A percentile compares a stretch with the other conserved stretches of the same genome.
These are phyloP conservation scores for Helicocarpus griseus DNA, from an alignment of 2,329 filamentous ascomycete genomes.

Conservation along the genomic window DNA sequence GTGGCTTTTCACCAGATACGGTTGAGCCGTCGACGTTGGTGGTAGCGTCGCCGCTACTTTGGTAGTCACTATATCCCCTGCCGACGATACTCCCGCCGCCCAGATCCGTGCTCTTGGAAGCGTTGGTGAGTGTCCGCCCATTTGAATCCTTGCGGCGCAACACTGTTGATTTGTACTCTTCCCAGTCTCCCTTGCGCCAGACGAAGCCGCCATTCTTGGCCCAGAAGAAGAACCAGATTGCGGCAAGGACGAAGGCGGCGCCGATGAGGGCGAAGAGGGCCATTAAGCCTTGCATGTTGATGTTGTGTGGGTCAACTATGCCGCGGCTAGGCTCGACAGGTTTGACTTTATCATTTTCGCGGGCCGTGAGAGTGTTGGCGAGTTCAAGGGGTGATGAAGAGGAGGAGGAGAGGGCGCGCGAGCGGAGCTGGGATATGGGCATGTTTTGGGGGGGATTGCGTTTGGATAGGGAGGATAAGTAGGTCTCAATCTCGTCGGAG, in stretches of 20 bases:
- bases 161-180: conserved; percentile 95
- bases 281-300: conserved; percentile 58
- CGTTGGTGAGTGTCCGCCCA: conserved; percentile 73
- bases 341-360: background rate
- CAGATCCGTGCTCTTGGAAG: conserved; percentile 69
- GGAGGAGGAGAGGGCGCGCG: background rate
- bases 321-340: conserved; percentile 23
- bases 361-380: background rate
- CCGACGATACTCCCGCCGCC: conserved; percentile 72
- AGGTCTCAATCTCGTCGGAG: background rate
- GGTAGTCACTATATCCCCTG: conserved; percentile 56
- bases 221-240: conserved; percentile 99
- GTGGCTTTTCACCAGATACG: conserved; percentile 35
- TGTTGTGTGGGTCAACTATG: conserved; percentile 29
- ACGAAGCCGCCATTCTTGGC: conserved; percentile 91
- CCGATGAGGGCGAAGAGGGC: conserved; percentile 79
- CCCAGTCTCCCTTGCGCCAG: conserved; percentile 82
- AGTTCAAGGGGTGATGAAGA: too few relatives aligned
- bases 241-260: conserved; percentile 59
- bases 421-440: background rate
- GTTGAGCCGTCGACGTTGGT: conserved; percentile 37
- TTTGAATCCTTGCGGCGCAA: conserved; percentile 80
- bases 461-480: background rate
- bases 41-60: conserved; percentile 36
- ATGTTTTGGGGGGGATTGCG: background rate